Conservation (phyloP, 129 eudicot genomes). For the Flaveria linearis region DNA sequence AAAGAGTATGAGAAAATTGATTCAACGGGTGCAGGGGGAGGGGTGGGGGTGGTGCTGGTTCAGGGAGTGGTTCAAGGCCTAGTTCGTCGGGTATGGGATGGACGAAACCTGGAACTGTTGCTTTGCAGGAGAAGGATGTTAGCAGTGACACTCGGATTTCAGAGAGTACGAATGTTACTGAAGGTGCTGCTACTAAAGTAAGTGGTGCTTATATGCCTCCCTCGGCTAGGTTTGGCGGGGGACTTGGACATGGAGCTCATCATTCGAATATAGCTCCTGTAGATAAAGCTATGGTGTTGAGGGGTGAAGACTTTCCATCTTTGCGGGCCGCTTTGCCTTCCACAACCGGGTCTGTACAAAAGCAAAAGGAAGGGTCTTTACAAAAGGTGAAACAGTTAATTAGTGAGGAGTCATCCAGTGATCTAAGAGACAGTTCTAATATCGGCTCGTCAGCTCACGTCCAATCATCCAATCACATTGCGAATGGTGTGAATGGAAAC, state of each 20-base stretch:
- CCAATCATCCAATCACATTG: slow-evolving; percentile 40
- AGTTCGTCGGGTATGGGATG: slow-evolving; percentile 74
- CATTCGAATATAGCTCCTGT: slow-evolving; percentile 31
- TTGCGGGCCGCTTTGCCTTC: slow-evolving; percentile 70
- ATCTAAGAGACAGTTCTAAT: slow-evolving; percentile 42
- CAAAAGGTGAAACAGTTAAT: slow-evolving; percentile 57
- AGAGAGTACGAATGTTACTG: slow-evolving; percentile 39
- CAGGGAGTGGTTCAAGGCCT: slow-evolving; percentile 68
- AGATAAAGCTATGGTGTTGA: slow-evolving; percentile 68
- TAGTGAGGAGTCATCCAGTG: slow-evolving; percentile 52
- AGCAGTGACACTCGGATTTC: slow-evolving; percentile 32
- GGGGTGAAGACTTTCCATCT: slow-evolving; percentile 98
- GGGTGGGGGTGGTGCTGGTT: slow-evolving; percentile 58
- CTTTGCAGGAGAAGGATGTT: slow-evolving; percentile 54
- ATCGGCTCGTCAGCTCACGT: slow-evolving; percentile 44
- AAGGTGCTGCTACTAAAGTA: slow-evolving; percentile 32
- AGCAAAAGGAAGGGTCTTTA: slow-evolving; percentile 58
- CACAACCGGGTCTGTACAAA: slow-evolving; percentile 50
- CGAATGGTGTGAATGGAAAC: slow-evolving; percentile 41
- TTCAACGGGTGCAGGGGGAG: slow-evolving; percentile 60
- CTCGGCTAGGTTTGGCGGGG: slow-evolving; percentile 56
- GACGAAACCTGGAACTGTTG: slow-evolving; percentile 70
- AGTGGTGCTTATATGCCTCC: slow-evolving; percentile 66
- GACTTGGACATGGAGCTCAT: slow-evolving; percentile 35
- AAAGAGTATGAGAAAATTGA: slow-evolving; percentile 89